Conservation (phyloP, 169 alveolate genomes). For the Cryptosporidium viatorum region DNA sequence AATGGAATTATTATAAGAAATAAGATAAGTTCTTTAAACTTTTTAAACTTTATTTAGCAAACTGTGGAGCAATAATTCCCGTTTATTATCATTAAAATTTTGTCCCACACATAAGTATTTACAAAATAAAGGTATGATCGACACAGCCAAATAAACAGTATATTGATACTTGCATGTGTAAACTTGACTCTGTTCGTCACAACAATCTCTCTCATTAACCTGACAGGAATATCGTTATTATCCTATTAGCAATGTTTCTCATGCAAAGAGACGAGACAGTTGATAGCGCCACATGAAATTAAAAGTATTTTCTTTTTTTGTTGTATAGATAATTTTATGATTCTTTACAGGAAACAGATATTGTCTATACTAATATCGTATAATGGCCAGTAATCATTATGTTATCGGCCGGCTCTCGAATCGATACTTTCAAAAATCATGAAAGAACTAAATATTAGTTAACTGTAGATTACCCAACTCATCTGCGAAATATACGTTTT, state of each 20-base stretch:
- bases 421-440: too few species aligned
- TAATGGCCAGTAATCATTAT: not conserved
- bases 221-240: not conserved
- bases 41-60: too few species aligned
- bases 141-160: too few species aligned
- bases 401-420: not conserved
- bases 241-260: not conserved
- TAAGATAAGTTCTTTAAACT: not conserved
- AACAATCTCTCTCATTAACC: not conserved
- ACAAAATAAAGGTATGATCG: not conserved
- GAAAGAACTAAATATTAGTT: not conserved
- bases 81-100: too few species aligned
- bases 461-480: not conserved
- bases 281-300: not conserved
- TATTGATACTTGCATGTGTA: not conserved
- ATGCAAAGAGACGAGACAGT: constrained; percentile 67
- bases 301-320: not conserved
- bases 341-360: not conserved
- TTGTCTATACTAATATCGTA: not conserved
- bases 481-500: not conserved
- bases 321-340: not conserved
- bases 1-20: not conserved
- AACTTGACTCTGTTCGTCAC: not conserved
- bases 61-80: not conserved
- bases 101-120: not conserved